phyloP scores from a whole-genome alignment of 768 basidiomycete species.

The Tylopilus rubrobrunneus region DNA sequence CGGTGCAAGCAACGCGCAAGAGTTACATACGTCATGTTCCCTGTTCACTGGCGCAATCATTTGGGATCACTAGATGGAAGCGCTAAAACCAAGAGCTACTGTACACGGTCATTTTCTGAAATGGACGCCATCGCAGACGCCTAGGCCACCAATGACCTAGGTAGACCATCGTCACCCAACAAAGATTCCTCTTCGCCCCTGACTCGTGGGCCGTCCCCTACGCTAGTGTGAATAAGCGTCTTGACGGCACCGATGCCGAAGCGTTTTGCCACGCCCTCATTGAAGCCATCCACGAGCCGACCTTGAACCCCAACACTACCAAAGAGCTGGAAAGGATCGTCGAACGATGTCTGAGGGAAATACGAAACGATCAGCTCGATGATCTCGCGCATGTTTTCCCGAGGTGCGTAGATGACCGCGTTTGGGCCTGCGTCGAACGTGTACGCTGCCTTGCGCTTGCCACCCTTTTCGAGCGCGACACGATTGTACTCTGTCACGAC shows the following conservation, averaged over 20 bases:
- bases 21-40: too few species aligned
- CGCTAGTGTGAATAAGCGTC: conserved; percentile 84
- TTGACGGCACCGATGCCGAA: conserved; percentile 80
- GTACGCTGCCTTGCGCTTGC: conserved; percentile 83
- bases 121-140: not conserved
- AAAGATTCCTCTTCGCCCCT: conserved; percentile 61
- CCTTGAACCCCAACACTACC: conserved; percentile 42
- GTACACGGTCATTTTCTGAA: too few species aligned
- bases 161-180: conserved; percentile 65
- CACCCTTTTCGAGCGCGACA: conserved; percentile 52
- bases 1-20: too few species aligned
- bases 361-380: conserved; percentile 71
- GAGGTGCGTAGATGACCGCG: conserved; percentile 90
- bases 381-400: conserved; percentile 75
- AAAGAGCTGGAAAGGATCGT: conserved; percentile 71
- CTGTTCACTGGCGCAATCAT: too few species aligned
- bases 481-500: conserved; percentile 93
- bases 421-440: conserved; percentile 99
- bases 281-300: conserved; percentile 66
- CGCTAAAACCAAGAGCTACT: not conserved
- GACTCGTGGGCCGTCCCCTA: conserved; percentile 87
- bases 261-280: conserved; percentile 67
- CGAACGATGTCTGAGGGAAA: conserved; percentile 83
- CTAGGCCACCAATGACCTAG: conserved; percentile 45
- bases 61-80: not conserved